A percentile compares a stretch with the other conserved stretches of the same genome.
Conservation (phyloP, 2,329 filamentous ascomycete species). For the Paraphaeosphaeria sporulosa region DNA sequence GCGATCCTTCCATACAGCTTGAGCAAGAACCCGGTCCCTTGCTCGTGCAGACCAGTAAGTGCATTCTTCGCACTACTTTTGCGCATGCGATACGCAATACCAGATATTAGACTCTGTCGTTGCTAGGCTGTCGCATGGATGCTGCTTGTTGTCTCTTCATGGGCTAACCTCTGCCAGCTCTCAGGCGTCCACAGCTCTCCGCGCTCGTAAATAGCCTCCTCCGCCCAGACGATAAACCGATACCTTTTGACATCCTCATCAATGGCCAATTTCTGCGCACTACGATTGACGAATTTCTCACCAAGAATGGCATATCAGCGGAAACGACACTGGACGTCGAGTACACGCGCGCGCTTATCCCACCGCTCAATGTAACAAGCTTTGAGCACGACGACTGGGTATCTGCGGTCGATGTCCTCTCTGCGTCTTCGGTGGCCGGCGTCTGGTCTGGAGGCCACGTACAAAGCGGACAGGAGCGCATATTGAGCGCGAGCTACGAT, state of each 20-base stretch:
- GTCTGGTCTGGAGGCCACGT: slow-evolving; percentile 61
- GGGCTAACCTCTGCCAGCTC: slow-evolving; percentile 30
- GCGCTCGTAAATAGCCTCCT: slow-evolving; percentile 70
- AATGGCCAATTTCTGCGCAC: slow-evolving; percentile 91
- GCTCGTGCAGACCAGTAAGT: slow-evolving; percentile 44
- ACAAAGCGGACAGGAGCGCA: slow-evolving; percentile 68
- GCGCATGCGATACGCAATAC: slow-evolving; percentile 7
- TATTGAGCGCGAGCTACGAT: slow-evolving; percentile 94
- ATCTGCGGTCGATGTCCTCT: slow-evolving; percentile 82
- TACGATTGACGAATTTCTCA: slow-evolving; percentile 89
- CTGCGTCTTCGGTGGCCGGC: slow-evolving; percentile 68
- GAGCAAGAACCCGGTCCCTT: slow-evolving; percentile 41
- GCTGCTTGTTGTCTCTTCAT: not conserved
- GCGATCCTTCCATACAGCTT: slow-evolving; percentile 42
- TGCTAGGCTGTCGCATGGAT: not conserved
- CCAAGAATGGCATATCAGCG: slow-evolving; percentile 82
- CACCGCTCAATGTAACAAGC: slow-evolving; percentile 85
- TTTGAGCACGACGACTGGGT: slow-evolving; percentile 99
- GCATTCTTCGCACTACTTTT: not conserved
- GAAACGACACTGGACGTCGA: slow-evolving; percentile 89
- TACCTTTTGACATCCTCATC: slow-evolving; percentile 93
- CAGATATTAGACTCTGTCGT: not conserved
- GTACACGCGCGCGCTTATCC: slow-evolving; percentile 90
- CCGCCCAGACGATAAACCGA: slow-evolving; percentile 64
- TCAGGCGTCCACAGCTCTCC: slow-evolving; percentile 58